phyloP scores from a whole-genome alignment of 139 green algal species.

The Limnomonas spitsbergensis region DNA sequence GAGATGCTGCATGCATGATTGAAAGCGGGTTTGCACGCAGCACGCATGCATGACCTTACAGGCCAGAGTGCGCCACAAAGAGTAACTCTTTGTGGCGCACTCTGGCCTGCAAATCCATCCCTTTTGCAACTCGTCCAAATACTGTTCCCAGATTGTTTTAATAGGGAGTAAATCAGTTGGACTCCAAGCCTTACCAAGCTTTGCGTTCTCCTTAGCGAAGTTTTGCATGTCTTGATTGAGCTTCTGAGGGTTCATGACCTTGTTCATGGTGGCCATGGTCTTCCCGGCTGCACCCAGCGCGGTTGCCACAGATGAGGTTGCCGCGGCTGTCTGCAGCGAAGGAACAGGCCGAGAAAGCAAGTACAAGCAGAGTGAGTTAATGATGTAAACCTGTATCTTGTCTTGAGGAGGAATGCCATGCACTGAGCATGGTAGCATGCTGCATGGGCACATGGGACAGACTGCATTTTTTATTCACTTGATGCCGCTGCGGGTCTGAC shows the following conservation, averaged over 20 bases:
- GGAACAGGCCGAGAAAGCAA: no score
- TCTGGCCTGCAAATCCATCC: no score
- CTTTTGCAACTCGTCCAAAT: no score
- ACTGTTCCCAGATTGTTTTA: no score
- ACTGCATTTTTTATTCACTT: neutral
- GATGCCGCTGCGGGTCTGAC: neutral
- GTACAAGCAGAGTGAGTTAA: neutral
- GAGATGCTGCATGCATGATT: no score
- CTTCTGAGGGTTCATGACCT: constrained; percentile 15
- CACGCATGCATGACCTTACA: no score
- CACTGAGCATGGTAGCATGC: neutral
- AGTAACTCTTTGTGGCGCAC: no score
- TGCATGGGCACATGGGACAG: neutral
- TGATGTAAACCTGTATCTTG: neutral
- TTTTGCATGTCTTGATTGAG: constrained; percentile 13
- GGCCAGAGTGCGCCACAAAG: no score
- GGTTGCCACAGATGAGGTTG: constrained; percentile 51
- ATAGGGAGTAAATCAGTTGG: no score
- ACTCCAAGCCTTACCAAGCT: no score
- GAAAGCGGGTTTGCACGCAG: no score
- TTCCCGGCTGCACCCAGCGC: neutral
- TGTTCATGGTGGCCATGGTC: constrained; percentile 1
- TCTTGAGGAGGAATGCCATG: neutral
- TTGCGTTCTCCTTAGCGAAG: constrained; percentile 19
- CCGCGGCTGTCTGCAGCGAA: constrained; percentile 58